Percentiles rank a stretch among this genome's conserved stretches.
Evolutionary conservation across 2,329 filamentous ascomycete genomes (phyloP).

Genomic region (Graphium sp.): DNA sequence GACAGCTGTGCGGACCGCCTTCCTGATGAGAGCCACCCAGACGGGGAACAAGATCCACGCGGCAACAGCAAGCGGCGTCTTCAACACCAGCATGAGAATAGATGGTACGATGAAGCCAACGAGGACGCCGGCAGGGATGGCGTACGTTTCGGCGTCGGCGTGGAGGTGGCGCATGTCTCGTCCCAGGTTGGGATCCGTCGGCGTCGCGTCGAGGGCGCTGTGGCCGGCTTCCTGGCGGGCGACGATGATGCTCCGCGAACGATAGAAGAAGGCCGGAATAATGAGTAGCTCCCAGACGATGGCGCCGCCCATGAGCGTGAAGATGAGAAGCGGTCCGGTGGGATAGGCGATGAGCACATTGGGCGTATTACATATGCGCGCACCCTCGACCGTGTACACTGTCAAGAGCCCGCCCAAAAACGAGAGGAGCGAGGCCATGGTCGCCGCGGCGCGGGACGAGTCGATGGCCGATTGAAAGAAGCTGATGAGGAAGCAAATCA

Average conservation of each 20-base stretch:
- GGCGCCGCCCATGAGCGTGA: conserved; percentile 29
- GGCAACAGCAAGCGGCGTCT: conserved; percentile 17
- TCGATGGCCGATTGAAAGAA: conserved; percentile 27
- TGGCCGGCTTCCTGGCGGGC: conserved; percentile 9
- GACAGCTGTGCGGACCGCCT: conserved; percentile 14
- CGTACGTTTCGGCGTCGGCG: conserved; percentile 34
- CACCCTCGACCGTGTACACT: conserved; percentile 29
- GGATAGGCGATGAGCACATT: conserved; percentile 19
- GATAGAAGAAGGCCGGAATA: conserved; percentile 28
- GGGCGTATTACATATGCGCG: conserved; percentile 20
- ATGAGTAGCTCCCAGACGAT: conserved; percentile 34
- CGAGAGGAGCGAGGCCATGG: conserved; percentile 23
- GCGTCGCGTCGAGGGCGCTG: conserved; percentile 7
- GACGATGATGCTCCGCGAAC: conserved; percentile 18
- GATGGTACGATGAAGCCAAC: conserved; percentile 29
- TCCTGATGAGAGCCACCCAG: conserved; percentile 26
- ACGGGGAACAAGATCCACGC: conserved; percentile 36
- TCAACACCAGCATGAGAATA: conserved; percentile 24
- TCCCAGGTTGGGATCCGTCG: conserved; percentile 13
- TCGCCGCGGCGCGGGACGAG: conserved; percentile 20
- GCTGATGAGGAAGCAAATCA: conserved; percentile 30
- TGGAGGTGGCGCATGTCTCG: conserved; percentile 17
- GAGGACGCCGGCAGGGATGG: conserved; percentile 31
- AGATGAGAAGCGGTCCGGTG: conserved; percentile 25
- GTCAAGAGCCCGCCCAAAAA: conserved; percentile 30